These are phyloP conservation scores for Malus hybrid DNA, from an alignment of 331 rosid species.

Conservation along the genomic window DNA sequence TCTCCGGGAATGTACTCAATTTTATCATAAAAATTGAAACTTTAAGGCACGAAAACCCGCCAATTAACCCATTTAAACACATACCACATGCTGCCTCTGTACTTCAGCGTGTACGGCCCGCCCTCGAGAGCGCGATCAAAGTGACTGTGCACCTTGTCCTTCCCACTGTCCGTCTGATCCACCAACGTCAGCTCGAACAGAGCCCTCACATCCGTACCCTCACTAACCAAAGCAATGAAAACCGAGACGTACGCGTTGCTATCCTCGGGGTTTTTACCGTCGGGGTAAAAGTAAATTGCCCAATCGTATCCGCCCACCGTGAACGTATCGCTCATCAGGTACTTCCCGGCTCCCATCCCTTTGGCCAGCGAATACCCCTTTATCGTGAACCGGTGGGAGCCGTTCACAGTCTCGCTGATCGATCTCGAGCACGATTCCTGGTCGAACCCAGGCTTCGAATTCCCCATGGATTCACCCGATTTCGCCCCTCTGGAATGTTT, in stretches of 20 bases:
- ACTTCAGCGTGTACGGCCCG: slow-evolving; percentile 79
- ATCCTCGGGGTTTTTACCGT: slow-evolving; percentile 78
- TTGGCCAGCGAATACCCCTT: slow-evolving; percentile 69
- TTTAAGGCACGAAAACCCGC: neutral
- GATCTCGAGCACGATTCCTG: slow-evolving; percentile 48
- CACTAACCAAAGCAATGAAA: slow-evolving; percentile 70
- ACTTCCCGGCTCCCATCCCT: slow-evolving; percentile 76
- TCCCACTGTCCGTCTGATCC: slow-evolving; percentile 60
- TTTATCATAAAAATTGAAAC: neutral
- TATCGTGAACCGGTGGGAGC: slow-evolving; percentile 60
- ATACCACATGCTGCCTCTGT: slow-evolving; percentile 84
- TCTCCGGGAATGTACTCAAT: neutral
- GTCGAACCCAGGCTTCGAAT: slow-evolving; percentile 36
- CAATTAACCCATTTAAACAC: neutral
- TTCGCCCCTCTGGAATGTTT: slow-evolving; percentile 2
- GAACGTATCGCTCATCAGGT: slow-evolving; percentile 65
- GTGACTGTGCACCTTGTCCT: slow-evolving; percentile 72
- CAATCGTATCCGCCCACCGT: slow-evolving; percentile 79
- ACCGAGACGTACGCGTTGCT: slow-evolving; percentile 62
- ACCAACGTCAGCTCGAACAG: slow-evolving; percentile 56
- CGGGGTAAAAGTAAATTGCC: slow-evolving; percentile 84
- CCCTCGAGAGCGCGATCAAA: slow-evolving; percentile 77
- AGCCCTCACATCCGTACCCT: slow-evolving; percentile 70
- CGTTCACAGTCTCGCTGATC: slow-evolving; percentile 63
- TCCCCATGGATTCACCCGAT: slow-evolving; percentile 33